Evolutionary conservation across 2,329 filamentous ascomycete species (phyloP).

Genomic region (Hymenoscyphus scutula): DNA sequence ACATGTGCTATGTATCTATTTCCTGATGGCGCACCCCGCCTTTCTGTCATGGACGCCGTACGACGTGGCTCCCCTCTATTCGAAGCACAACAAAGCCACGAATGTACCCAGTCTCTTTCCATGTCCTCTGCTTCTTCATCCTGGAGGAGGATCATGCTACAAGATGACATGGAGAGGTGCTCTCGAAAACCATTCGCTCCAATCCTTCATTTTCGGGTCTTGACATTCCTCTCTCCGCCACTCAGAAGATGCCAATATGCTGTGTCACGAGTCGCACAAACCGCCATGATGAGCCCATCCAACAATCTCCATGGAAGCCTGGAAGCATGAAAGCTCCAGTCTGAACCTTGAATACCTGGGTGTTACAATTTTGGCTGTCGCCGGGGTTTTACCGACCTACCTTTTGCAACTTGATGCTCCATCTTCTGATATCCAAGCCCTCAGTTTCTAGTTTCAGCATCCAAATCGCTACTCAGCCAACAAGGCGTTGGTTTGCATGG

Average conservation of each 20-base stretch:
- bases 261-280: not conserved
- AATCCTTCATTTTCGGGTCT: not conserved
- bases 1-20: not conserved
- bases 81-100: conserved; percentile 9
- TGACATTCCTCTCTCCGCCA: not conserved
- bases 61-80: conserved; percentile 12
- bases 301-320: not conserved
- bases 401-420: not conserved
- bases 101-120: not conserved
- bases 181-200: not conserved
- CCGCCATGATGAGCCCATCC: not conserved
- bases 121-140: not conserved
- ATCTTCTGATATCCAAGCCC: not conserved
- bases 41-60: not conserved
- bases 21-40: not conserved
- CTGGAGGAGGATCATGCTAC: not conserved
- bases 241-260: not conserved
- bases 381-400: not conserved
- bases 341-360: not conserved
- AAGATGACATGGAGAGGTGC: not conserved
- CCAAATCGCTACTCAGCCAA: not conserved
- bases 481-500: not conserved
- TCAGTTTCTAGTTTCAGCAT: not conserved
- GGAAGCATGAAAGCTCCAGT: not conserved
- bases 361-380: not conserved